Percentiles rank a stretch among this genome's conserved stretches.
Evolutionary conservation across 805 yeast genomes (phyloP).

Genomic region (Nakazawaea ishiwadae): DNA sequence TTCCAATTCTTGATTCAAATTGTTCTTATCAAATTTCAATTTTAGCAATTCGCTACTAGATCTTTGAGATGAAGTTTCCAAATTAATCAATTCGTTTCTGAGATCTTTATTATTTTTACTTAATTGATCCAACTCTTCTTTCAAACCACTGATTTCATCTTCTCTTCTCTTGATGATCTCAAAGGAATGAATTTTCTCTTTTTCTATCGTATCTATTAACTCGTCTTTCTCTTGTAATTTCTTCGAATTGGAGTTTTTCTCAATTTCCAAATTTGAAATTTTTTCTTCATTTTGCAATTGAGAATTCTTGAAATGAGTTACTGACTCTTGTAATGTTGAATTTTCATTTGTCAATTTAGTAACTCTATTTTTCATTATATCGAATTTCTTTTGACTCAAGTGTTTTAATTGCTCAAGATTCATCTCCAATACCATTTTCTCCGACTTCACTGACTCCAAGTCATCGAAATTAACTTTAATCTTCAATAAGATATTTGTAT

Average conservation of each 20-base stretch:
- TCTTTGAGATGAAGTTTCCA: constrained; percentile 18
- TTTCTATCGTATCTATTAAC: constrained; percentile 14
- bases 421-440: constrained; percentile 30
- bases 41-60: constrained; percentile 20
- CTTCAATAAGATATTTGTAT: constrained; percentile 19
- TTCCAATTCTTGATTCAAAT: constrained; percentile 24
- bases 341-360: constrained; percentile 20
- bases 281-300: constrained; percentile 18
- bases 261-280: constrained; percentile 13
- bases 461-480: constrained; percentile 28
- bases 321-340: constrained; percentile 18
- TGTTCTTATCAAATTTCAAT: constrained; percentile 22
- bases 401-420: constrained; percentile 36
- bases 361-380: constrained; percentile 26
- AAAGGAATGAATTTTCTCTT: constrained; percentile 26
- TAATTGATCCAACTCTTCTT: constrained; percentile 37
- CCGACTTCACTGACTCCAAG: constrained; percentile 31
- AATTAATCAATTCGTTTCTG: constrained; percentile 35
- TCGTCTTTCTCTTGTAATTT: constrained; percentile 9
- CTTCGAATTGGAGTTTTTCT: constrained; percentile 8
- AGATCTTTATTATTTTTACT: constrained; percentile 36
- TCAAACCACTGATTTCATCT: constrained; percentile 27
- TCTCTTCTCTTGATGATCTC: constrained; percentile 33
- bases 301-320: constrained; percentile 17
- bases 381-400: constrained; percentile 26